Base-by-base conservation (phyloP, 2,329 filamentous ascomycete genomes). In the Penicillium brasilianum region DNA sequence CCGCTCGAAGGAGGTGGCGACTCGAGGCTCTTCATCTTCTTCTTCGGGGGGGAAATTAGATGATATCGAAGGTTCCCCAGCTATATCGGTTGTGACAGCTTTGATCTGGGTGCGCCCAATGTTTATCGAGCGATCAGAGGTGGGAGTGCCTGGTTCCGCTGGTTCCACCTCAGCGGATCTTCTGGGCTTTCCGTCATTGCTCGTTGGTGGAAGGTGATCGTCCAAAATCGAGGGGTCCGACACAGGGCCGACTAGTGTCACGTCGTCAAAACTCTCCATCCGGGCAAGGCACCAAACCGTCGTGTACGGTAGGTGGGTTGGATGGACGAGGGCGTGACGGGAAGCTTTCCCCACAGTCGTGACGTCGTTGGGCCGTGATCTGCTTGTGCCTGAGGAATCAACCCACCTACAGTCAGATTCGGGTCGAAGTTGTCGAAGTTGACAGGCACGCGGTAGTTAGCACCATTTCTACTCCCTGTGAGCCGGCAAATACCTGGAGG, bases 1-100 rank as follows among this genome's bases (percentile, higher is more conserved):
- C 37, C 80, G 76, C 56, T 79, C 74, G 57, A 81, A 81, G 0
- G 80, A 81, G 1, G 77, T 80, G 25, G 80, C 78, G 14, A 81
- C 65, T 36, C 72, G 72, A 9, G 79, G 75, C 46, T 81, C 80
- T 60, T 82, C 80, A 58, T 82, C 79, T 49, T 77, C 79, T 28
- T 74, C 77, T 20, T 78, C 77, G 1, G 67, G 69, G 11, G 69
- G 62, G 44, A 74, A 75, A 1, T 71, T 71, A 8, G 72, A 68
- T 9, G 65, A 63, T 16, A 68, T 55, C 13, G 65, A 59, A 7
- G 66, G 49, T 14, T 65, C 63, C 22, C 57, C 64, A 16, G 64
- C 57, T 34, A 59, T 49, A 34, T 71, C 69, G 25, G 63, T 63
- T 34, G 66, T 62, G 25, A 69, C 62, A 13, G 59, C 49, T 22